Conservation (phyloP, 1,284 basidiomycete species). For the Sanguinoderma infundibulare region DNA sequence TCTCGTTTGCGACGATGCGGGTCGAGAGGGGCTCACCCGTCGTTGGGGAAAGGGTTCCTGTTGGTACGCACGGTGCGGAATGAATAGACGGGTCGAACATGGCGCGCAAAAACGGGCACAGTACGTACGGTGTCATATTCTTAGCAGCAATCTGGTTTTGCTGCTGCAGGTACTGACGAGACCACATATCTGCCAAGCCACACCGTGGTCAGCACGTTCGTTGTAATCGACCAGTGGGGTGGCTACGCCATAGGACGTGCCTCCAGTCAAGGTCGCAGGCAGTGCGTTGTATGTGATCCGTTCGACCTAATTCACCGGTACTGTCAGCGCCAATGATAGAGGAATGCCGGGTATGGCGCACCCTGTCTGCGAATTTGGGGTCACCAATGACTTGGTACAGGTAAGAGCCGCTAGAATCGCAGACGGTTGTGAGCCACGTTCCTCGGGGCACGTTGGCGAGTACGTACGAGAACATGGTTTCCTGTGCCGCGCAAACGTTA, state of each 20-base stretch:
- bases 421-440: not conserved
- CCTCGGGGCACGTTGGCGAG: not conserved
- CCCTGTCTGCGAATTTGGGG: conserved; percentile 57
- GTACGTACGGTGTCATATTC: conserved; percentile 58
- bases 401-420: conserved; percentile 49
- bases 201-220: not conserved
- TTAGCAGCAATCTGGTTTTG: conserved; percentile 63
- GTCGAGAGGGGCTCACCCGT: conserved; percentile 42
- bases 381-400: conserved; percentile 63
- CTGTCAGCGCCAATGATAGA: not conserved
- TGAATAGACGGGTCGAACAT: not conserved
- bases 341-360: conserved; percentile 29
- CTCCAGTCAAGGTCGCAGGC: conserved; percentile 57
- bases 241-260: conserved; percentile 28
- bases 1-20: not conserved
- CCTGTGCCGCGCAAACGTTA: conserved; percentile 34
- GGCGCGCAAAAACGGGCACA: conserved; percentile 1
- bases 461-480: conserved; percentile 65
- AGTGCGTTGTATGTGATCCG: conserved; percentile 63
- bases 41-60: conserved; percentile 58
- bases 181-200: conserved; percentile 56
- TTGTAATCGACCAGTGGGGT: not conserved
- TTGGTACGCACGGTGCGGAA: not conserved
- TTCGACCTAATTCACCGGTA: conserved; percentile 47
- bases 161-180: conserved; percentile 62